Conservation (phyloP, 2,329 filamentous ascomycete species). For the Rasamsonia emersonii region DNA sequence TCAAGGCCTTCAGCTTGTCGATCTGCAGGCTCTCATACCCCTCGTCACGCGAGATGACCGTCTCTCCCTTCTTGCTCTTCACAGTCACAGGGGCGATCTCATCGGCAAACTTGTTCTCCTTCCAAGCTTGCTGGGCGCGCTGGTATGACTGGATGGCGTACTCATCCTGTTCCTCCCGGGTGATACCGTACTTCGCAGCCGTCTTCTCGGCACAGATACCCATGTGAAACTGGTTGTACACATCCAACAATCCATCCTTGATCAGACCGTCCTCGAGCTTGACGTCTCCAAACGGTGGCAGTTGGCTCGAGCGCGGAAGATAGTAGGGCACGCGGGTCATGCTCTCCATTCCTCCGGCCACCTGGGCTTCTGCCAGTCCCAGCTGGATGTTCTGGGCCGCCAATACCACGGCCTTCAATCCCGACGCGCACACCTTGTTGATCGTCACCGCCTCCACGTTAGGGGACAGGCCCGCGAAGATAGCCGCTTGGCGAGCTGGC, state of each 20-base stretch:
- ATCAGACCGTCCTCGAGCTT: slow-evolving; percentile 86
- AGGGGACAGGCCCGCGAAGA: slow-evolving; percentile 78
- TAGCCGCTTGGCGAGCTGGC: slow-evolving; percentile 79
- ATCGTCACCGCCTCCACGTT: slow-evolving; percentile 81
- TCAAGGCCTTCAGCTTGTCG: slow-evolving; percentile 77
- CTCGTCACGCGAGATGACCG: slow-evolving; percentile 72
- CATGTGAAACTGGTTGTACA: slow-evolving; percentile 97
- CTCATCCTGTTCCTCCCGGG: slow-evolving; percentile 77
- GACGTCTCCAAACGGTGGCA: slow-evolving; percentile 79
- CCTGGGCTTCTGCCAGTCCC: slow-evolving; percentile 75
- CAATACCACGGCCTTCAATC: slow-evolving; percentile 81
- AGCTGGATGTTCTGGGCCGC: slow-evolving; percentile 94
- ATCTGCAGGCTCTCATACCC: slow-evolving; percentile 79
- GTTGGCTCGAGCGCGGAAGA: slow-evolving; percentile 67
- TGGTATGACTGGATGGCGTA: slow-evolving; percentile 87
- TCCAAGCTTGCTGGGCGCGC: slow-evolving; percentile 85
- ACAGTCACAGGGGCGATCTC: slow-evolving; percentile 86
- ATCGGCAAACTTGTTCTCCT: slow-evolving; percentile 69
- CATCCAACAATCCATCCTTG: slow-evolving; percentile 91
- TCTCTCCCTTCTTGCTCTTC: slow-evolving; percentile 73
- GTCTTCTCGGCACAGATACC: slow-evolving; percentile 93
- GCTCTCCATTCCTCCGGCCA: slow-evolving; percentile 96
- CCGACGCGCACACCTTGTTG: slow-evolving; percentile 97
- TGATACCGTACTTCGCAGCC: slow-evolving; percentile 75
- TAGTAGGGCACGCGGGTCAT: slow-evolving; percentile 95